Conservation (phyloP, 352 stramenopile genomes). For the Thalassiosira oceanica region DNA sequence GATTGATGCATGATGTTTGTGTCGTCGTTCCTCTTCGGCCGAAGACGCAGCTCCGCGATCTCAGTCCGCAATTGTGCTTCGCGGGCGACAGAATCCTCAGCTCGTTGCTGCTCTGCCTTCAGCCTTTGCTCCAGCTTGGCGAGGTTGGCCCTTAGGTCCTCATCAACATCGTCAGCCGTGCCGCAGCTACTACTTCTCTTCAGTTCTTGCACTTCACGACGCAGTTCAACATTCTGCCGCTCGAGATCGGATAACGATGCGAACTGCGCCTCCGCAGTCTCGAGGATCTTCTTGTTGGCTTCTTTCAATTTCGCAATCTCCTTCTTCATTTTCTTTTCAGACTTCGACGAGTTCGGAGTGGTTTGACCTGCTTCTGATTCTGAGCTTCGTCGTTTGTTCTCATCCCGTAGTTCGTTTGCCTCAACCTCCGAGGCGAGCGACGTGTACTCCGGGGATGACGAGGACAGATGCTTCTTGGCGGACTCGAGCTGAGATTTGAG, state of each 20-base stretch:
- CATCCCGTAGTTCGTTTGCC: no score
- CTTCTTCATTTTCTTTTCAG: background rate
- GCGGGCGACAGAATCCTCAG: conserved; percentile 27
- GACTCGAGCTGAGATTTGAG: conserved; percentile 8
- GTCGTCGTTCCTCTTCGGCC: conserved; percentile 1
- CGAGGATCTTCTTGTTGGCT: background rate
- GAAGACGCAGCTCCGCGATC: conserved; percentile 22
- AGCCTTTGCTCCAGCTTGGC: conserved; percentile 18
- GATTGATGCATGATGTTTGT: conserved; percentile 14
- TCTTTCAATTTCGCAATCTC: background rate
- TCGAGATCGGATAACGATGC: conserved; percentile 29
- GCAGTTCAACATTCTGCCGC: conserved; percentile 38
- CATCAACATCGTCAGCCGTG: conserved; percentile 8
- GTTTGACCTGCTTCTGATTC: background rate
- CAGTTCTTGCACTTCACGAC: conserved; percentile 23
- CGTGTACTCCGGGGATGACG: no score
- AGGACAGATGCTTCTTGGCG: conserved; percentile 2
- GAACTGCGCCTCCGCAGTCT: conserved; percentile 31
- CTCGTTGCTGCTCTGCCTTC: conserved; percentile 25
- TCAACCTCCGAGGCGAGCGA: no score
- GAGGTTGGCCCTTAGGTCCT: conserved; percentile 9
- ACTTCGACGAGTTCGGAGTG: background rate
- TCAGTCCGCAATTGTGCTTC: conserved; percentile 22
- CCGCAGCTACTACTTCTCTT: conserved; percentile 7
- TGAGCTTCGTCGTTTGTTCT: background rate